Base-by-base conservation (phyloP, 1,284 basidiomycete species). In the Phaffia rhodozyma region DNA sequence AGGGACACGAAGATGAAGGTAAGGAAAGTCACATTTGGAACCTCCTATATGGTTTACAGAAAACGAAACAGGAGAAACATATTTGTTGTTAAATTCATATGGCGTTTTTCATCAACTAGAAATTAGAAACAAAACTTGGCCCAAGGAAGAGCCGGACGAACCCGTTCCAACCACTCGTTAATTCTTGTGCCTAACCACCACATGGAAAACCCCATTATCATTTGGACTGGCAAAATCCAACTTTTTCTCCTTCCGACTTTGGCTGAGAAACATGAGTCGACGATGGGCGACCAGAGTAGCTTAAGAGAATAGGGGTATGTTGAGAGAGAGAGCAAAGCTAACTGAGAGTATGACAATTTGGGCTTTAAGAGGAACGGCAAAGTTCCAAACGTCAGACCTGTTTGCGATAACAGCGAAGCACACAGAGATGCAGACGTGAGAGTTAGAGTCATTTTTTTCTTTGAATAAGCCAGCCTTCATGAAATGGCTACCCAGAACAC, bases 191-290 rank as follows among this genome's bases (percentile, higher is more conserved):
- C 89, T 66, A 98, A 87, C 74, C 89, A 86, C 70, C 92, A 80
- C 84, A 99, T 89, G 68, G 91, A 79, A 56, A 84, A 79, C 30
- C 92, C 96, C 55, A 97, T 89, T 68, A 93, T 83, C 34, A 86
- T 75, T 76, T 99, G 96, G 79, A 98, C 94, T 54, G 96, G 96
- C 66, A 98, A 87, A 72, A 99, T 97, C 96, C 96, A 99, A 66
- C 89, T 92, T 77, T 97, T 98, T 68, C 96, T 82, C 61, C 96
- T 84, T 23, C 96, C 96, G 66, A 93, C 73, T 57, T 83, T 83
- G 53, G 83, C 79, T 69, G 89, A 81, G 74, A 89, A 99, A 68
- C 87, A 79, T 3, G 92, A 89, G 74, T 99, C 96, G 65, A 99
- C 91, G 68, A 99, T 88, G 53, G 96, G 96, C 29, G 91, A 94